A percentile compares a stretch with the other conserved stretches of the same genome.
These are phyloP conservation scores for Geotrichum armillariae DNA, from an alignment of 1,139 yeast genomes.

Conservation along the genomic window DNA sequence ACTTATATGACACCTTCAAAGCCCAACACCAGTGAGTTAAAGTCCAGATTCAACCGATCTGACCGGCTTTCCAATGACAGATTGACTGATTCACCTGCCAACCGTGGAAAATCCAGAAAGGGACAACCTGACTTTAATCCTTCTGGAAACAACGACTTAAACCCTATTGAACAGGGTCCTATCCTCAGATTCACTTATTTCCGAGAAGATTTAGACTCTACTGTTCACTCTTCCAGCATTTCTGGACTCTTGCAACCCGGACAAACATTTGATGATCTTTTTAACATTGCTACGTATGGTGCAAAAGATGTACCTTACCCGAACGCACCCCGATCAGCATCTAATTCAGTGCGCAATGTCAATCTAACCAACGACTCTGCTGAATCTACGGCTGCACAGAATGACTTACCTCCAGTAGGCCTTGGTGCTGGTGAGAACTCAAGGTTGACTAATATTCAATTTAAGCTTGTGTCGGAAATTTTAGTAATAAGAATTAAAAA, in stretches of 20 bases:
- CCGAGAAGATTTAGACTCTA: constrained; percentile 85
- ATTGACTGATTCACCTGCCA: not conserved
- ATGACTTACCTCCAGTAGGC: not conserved
- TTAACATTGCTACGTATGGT: constrained; percentile 21
- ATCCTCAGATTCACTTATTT: constrained; percentile 74
- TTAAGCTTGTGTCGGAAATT: too few species aligned
- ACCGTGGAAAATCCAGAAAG: not conserved
- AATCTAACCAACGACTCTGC: constrained; percentile 11
- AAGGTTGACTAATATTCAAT: too few species aligned
- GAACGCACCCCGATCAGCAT: constrained; percentile 4
- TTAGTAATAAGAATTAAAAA: too few species aligned
- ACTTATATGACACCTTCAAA: not conserved
- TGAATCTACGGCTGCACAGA: constrained; percentile 10
- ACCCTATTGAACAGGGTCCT: not conserved
- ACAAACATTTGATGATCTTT: constrained; percentile 39
- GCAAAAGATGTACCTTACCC: constrained; percentile 1
- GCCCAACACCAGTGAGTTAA: not conserved
- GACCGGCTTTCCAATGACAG: not conserved
- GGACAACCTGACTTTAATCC: constrained; percentile 6
- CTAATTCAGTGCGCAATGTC: constrained; percentile 9
- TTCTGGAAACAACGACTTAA: not conserved
- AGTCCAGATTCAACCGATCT: not conserved
- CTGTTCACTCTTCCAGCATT: constrained; percentile 86
- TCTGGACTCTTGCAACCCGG: constrained; percentile 68
- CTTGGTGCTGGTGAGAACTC: not conserved